These are phyloP conservation scores for Meira miltonrushii DNA, from an alignment of 1,284 basidiomycete genomes.

Conservation along the genomic window DNA sequence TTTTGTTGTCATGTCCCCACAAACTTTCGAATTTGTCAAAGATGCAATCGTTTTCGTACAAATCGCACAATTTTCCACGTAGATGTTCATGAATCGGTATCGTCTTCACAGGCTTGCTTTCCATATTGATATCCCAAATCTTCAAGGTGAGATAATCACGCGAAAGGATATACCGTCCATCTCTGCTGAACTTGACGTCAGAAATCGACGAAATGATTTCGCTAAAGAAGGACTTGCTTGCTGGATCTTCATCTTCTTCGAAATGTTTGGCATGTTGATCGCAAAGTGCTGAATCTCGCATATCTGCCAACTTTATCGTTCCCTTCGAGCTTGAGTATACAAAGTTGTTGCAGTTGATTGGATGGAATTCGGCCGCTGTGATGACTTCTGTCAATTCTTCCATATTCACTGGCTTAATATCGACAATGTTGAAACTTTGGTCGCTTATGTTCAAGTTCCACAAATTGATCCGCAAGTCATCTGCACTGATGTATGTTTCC, in stretches of 20 bases:
- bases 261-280: conserved; percentile 83
- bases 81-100: conserved; percentile 99
- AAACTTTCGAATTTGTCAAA: conserved; percentile 87
- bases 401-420: conserved; percentile 99
- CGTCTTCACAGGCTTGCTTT: conserved; percentile 89
- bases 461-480: conserved; percentile 92
- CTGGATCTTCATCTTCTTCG: conserved; percentile 89
- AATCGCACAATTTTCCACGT: conserved; percentile 91
- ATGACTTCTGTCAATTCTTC: conserved; percentile 99
- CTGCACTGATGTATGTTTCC: conserved; percentile 97
- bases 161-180: conserved; percentile 93
- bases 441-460: conserved; percentile 99
- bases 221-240: conserved; percentile 98
- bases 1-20: conserved; percentile 48
- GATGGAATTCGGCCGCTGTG: conserved; percentile 98
- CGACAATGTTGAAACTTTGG: conserved; percentile 99
- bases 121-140: conserved; percentile 99
- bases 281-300: conserved; percentile 96
- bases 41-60: conserved; percentile 99
- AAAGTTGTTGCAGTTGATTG: conserved; percentile 93
- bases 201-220: conserved; percentile 99
- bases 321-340: conserved; percentile 99
- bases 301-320: conserved; percentile 99
- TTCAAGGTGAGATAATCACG: conserved; percentile 96
- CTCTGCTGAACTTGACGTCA: conserved; percentile 97